Evolutionary conservation across 106 monocot species (phyloP), one percentile per base, ranked within the genome.

Genomic region (Iris macrosiphon): DNA sequence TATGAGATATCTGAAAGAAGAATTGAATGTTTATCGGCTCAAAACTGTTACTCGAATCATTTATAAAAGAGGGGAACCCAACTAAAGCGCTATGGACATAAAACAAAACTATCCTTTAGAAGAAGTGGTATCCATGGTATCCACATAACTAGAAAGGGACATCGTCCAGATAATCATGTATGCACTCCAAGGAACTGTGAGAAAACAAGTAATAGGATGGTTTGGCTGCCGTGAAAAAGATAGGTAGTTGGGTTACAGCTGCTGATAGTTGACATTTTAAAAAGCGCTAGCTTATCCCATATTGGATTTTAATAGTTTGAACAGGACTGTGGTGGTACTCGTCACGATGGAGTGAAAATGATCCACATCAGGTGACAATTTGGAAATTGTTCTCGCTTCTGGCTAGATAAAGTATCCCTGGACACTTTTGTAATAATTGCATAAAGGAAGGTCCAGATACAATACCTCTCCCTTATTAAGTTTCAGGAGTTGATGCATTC

Each of bases 401-500:
- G 8, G 41, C 10, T 17, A 58, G 7, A 23, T 20, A 41, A 41
- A 40, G 7, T 23, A 24, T 28, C 22, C n/a, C n/a, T 23, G 27
- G 14, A 41, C 7, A 58, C 10, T 8, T 49, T 24, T 18, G 26
- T 3, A 32, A 40, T 1, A 59, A 45, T 17, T 22, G 3, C 56
- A 66, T 31, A 53, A 15, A 34, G 9, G 30, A 56, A 28, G 2
- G 31, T 15, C 6, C 35, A 52, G 16, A 71, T 65, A 29, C 21
- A n/a, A 32, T 71, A 96, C 89, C 95, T 89, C 64, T 56, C 76
- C 69, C 28, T 72, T 40, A 68, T 80, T 75, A 66, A 83, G 66
- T 61, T 96, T 95, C 33, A 96, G 35, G n/a, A 76, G 43, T 68
- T 96, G 85, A 82, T 80, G 89, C 95, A 89, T 86, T 63, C 58